Base-by-base conservation (phyloP, 805 yeast species). In the Candida oleophila region DNA sequence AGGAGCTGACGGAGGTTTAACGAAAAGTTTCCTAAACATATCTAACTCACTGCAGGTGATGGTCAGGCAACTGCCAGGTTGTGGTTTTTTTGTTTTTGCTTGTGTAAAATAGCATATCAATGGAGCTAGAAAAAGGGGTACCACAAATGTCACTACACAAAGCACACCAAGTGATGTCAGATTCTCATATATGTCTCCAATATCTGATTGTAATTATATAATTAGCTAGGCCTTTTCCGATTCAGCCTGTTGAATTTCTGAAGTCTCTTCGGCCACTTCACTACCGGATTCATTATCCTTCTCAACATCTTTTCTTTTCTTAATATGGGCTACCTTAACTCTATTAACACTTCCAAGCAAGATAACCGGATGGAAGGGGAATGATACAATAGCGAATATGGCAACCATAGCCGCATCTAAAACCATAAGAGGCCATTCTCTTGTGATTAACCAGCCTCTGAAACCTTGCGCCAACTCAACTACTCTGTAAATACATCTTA, bases 401-500 rank as follows among this genome's bases (percentile, higher is more conserved):
- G 71, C 65, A 35, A 70, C 58, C 73, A 71, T 64, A 2, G 57
- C 41, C 0, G 75, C 73, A 50, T 71, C 76, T 38, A 71, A 62
- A 2, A 60, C 61, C 71, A 69, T 64, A 32, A 71, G 42, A 50
- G 49, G 70, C 3, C 60, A 66, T 50, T 71, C 76, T 49, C 67
- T 69, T 1, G 55, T 50, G 32, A 68, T 60, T 45, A 71, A 59
- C 49, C 63, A 68, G 3, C 76, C 76, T 2, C 38, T 21, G 54
- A 65, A 71, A 5, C 76, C 75, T 47, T 69, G 60, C 14, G 68
- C 57, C 48, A 71, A 60, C 48, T 71, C 75, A 8, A 68, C 70
- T 36, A 70, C 73, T 55, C 76, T 60, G 51, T 71, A 71, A 18
- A 69, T 52, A 49, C 71, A 66, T 44, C 69, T 56, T 44, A 68